Evolutionary conservation across 768 basidiomycete genomes (phyloP), one percentile per base, ranked within the genome.

Genomic region (Lactarius evosmus): DNA sequence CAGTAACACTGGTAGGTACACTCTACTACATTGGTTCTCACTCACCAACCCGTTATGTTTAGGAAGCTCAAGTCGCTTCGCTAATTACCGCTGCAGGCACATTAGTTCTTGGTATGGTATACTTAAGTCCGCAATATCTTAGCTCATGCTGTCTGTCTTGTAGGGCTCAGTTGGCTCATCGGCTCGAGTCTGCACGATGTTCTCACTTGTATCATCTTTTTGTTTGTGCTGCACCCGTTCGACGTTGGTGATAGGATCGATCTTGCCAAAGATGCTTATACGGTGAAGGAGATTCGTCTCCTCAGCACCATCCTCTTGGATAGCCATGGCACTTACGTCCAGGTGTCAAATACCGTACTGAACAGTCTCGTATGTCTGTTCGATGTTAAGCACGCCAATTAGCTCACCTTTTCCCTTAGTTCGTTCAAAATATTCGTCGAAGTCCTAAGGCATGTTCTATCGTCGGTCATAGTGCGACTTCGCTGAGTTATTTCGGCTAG

Each of bases 271-370:
- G 79, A 78, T 36, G 77, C 71, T 8, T 94, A 89, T 72, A 90
- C 89, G 0, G 92, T 96, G 65, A 91, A 89, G 71, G 92, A 95
- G 74, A 95, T 97, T 73, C 82, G 88, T 32, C 80, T 97, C 33
- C 80, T 95, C 61, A 89, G 85, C 60, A 92, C 88, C 8, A 77
- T 91, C 44, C 85, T 93, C 73, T 71, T 88, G 53, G 85, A 91
- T 71, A 73, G 61, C 29, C 80, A 82, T 62, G 83, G 82, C 29
- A 80, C 82, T 41, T 73, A 77, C 30, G 86, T 90, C n/a, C 88
- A 89, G 71, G 88, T 86, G 16, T 88, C 89, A 25, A 89, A 91
- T 69, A 82, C 74, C 61, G 73, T 82, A 7, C 74, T 90, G 52
- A 87, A 84, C 72, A 74, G 77, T 11, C 74, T 81, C 75, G 85